Base-by-base conservation (phyloP, 164 flowering plant species). In the Magnolia officinalis region DNA sequence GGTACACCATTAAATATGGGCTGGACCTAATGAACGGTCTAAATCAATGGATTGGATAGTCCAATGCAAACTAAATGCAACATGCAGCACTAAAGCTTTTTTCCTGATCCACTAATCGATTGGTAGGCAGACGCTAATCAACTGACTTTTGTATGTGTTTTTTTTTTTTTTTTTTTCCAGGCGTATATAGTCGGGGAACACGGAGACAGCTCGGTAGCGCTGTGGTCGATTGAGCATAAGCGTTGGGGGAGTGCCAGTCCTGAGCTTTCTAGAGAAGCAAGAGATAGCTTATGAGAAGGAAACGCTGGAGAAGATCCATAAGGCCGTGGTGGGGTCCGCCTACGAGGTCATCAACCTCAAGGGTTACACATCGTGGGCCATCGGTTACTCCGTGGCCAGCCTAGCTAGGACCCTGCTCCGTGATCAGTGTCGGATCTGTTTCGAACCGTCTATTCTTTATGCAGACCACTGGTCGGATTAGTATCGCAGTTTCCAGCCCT, bases 361-460 rank as follows among this genome's bases (percentile, higher is more conserved):
- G 78, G 97, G 95, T 51, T 91, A 92, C 88, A 91, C 97, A 1
- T 92, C 97, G 0, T 92, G 97, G 97, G 97, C 97, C 0, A 90
- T 92, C 29, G 95, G 95, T 20, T 92, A 92, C 86, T 92, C 97
- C 0, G 95, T 79, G 8, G 93, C 95, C 6, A 91, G 59, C 84
- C 74, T 92, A 61, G 95, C 97, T 59, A 80, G 94, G 2, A 23
- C 87, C 49, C 69, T 92, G 1, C 84, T 92, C 2, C 70, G 97
- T 21, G 86, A 91, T 78, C 97, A 92, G 80, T 76, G 94, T 16
- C 84, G 24, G 24, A 23, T 23, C n/a, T n/a, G n/a, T n/a, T n/a
- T n/a, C n/a, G n/a, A n/a, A n/a, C n/a, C n/a, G n/a, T n/a, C n/a
- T n/a, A n/a, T n/a, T n/a, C n/a, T n/a, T n/a, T n/a, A n/a, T n/a